These are phyloP conservation scores for Trichomonas gallinae DNA, from an alignment of 208 protist genomes.

Conservation along the genomic window DNA sequence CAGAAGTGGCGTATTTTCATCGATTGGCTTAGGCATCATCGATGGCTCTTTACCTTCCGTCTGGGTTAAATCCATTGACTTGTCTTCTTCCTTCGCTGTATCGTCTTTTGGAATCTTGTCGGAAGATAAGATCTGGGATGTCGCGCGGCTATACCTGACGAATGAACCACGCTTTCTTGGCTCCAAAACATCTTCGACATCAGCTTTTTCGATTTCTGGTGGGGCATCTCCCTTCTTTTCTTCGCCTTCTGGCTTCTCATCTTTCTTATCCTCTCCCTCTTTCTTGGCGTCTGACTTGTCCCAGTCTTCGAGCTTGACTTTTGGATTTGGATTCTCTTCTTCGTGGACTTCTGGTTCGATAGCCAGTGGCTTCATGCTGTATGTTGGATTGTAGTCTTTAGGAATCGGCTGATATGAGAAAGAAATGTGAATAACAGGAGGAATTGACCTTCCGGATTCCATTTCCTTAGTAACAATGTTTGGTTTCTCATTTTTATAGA, in stretches of 20 bases:
- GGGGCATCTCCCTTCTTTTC: neutral
- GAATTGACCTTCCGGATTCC: neutral
- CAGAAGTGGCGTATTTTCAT: neutral
- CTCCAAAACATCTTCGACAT: neutral
- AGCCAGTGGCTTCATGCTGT: neutral
- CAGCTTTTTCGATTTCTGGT: neutral
- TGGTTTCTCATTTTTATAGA: neutral
- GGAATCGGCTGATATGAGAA: neutral
- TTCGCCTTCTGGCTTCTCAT: neutral
- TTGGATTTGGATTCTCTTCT: neutral
- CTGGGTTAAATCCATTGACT: neutral
- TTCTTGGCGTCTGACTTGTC: neutral
- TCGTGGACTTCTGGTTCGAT: neutral
- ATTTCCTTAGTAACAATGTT: neutral
- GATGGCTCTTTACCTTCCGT: neutral
- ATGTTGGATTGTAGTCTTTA: neutral
- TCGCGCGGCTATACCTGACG: neutral
- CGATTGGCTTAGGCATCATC: neutral
- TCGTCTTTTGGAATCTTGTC: neutral
- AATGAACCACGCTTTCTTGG: neutral
- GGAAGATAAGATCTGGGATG: neutral
- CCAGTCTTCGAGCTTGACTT: neutral
- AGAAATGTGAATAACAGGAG: neutral
- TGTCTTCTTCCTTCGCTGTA: neutral
- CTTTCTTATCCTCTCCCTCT: neutral